These are phyloP conservation scores for Plicaturopsis crispa DNA, from an alignment of 768 basidiomycete genomes.

Conservation along the genomic window DNA sequence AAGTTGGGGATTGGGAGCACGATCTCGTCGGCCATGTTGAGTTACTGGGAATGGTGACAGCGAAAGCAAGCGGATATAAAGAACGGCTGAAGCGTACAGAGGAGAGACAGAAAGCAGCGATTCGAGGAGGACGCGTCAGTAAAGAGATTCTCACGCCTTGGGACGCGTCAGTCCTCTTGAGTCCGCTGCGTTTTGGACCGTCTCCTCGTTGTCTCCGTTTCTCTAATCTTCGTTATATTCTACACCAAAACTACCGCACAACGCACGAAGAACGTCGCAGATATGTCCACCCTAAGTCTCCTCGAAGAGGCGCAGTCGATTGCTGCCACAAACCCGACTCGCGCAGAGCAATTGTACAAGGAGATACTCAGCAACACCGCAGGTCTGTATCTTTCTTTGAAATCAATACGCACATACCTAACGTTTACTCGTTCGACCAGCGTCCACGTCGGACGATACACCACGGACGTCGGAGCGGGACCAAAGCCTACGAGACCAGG, in stretches of 20 bases:
- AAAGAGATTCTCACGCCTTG: no score
- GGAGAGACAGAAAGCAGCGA: conserved; percentile 2
- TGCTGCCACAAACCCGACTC: conserved; percentile 38
- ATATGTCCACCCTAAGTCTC: no score
- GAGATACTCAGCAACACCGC: conserved; percentile 46
- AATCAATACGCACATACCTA: no score
- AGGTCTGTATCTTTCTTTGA: conserved; percentile 15
- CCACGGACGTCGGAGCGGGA: conserved; percentile 36
- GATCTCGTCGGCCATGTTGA: conserved; percentile 86
- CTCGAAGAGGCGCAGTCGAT: conserved; percentile 50
- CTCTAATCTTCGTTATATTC: conserved; percentile 8
- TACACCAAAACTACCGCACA: conserved; percentile 17
- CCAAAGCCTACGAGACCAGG: conserved; percentile 69
- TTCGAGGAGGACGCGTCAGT: no score
- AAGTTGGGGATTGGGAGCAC: conserved; percentile 87
- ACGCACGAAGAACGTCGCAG: no score
- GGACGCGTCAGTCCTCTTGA: no score
- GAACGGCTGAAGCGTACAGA: background rate
- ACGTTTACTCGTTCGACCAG: conserved; percentile 6
- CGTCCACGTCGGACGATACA: conserved; percentile 24
- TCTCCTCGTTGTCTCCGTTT: conserved; percentile 22
- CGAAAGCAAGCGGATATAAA: background rate
- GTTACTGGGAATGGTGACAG: no score
- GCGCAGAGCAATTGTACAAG: conserved; percentile 71
- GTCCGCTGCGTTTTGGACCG: conserved; percentile 24